phyloP scores from a whole-genome alignment of 75 land plant genomes.

The Ceratopteris richardii region DNA sequence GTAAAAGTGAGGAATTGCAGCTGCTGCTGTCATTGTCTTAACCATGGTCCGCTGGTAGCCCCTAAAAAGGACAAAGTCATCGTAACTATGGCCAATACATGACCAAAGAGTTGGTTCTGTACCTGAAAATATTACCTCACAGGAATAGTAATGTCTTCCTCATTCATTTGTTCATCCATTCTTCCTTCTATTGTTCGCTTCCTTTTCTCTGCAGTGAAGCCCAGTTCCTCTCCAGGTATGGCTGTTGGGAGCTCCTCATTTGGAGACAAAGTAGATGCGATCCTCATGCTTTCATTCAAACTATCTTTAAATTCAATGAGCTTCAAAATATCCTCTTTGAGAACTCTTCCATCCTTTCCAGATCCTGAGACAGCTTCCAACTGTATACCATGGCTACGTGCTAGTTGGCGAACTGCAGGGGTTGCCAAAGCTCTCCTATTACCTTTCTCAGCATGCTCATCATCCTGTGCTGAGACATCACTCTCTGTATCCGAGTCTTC shows the following conservation, averaged over 20 bases:
- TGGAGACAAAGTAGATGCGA: conserved; percentile 5
- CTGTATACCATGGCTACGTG: conserved; percentile 68
- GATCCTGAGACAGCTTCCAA: conserved; percentile 57
- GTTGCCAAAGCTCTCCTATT: conserved; percentile 46
- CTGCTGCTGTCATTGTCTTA: conserved; percentile 90
- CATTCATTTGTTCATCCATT: no score
- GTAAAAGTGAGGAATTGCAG: conserved; percentile 91
- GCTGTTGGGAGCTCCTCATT: not conserved
- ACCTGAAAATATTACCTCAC: conserved; percentile 33
- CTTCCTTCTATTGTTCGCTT: no score
- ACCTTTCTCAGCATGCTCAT: not conserved
- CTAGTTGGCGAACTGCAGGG: conserved; percentile 78
- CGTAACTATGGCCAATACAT: no score
- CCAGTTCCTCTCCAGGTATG: no score
- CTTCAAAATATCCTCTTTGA: conserved; percentile 67
- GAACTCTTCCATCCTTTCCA: conserved; percentile 86
- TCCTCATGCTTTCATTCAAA: conserved; percentile 20
- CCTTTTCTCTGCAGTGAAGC: no score
- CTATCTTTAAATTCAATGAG: conserved; percentile 41
- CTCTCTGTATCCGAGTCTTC: no score
- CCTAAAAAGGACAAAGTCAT: conserved; percentile 47
- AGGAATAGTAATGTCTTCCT: conserved; percentile 12
- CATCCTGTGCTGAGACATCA: no score
- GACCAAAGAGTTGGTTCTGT: not conserved
- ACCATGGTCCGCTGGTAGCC: conserved; percentile 93